Base-by-base conservation (phyloP, 345 rosid species). In the Ricinus communis region DNA sequence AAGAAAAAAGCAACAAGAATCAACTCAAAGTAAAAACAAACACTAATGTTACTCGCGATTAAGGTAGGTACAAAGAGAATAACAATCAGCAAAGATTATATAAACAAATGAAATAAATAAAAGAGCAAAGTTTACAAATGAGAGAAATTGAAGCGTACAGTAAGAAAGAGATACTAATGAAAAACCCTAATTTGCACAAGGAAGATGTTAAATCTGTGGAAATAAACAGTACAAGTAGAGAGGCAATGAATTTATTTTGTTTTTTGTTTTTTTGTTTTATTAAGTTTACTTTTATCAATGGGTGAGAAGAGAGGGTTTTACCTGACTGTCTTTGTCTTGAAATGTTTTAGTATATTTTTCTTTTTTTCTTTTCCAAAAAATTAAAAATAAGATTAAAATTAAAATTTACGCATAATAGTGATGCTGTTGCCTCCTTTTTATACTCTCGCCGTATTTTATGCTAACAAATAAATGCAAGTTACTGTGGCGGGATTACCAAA, bases 121-220 rank as follows among this genome's bases (percentile, higher is more conserved):
- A 0, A 5, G 10, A 55, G 5, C 47, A 47, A 46, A 62, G 22
- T 19, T 25, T n/a, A 54, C 2, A 63, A 41, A 59, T 15, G 40
- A 46, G n/a, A 19, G 65, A 62, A 77, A 58, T 62, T 46, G 38
- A 71, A 43, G 79, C 84, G 68, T 72, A 78, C 84, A 30, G 71
- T 27, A 5, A 45, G 27, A 21, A 40, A 52, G 36, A 49, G 50
- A 24, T 47, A 51, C 15, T 21, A 25, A 49, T 19, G n/a, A n/a
- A 28, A 62, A 78, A 70, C 79, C 83, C 79, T 56, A 68, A 78
- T 30, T 24, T 8, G 55, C 1, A 18, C 62, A 67, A 67, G n/a
- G 71, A n/a, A 66, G 77, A 59, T 45, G 70, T 62, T 62, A 65
- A 78, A 69, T 71, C 71, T 31, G 76, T 60, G 77, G 74, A 71